Base-by-base conservation (phyloP, 768 basidiomycete species). In the Rhodotorula babjevae region DNA sequence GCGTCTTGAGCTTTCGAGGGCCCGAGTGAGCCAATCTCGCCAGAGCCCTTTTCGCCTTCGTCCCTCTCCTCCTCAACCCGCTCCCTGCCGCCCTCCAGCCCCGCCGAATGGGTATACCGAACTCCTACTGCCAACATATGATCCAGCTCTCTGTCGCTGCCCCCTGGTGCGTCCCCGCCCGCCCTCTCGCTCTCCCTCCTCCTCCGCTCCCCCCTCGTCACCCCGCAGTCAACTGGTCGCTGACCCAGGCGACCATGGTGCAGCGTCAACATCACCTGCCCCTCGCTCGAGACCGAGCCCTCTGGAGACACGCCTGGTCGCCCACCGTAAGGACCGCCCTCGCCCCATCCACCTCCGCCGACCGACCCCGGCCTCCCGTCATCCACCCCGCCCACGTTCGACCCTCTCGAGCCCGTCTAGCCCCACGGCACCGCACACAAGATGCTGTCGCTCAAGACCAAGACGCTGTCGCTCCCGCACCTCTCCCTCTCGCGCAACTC, bases 401-500 rank as follows among this genome's bases (percentile, higher is more conserved):
- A 14, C 44, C 44, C 18, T 14, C 44, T 11, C 5, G 8, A 46
- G 18, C 44, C 44, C 12, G 18, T 18, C 5, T 6, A 16, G 27
- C 6, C 10, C 2, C 15, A 15, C 18, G 5, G 0, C 49, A 18
- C 6, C n/a, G n/a, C n/a, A n/a, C n/a, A n/a, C n/a, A n/a, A n/a
- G 36, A 67, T 67, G 66, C 29, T 67, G 7, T 19, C 49, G 15
- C 66, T 67, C 66, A 67, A 67, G 65, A 44, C 46, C 15, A 67
- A 67, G 50, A 42, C 66, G 58, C 66, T 67, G 31, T 53, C 49
- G 27, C 25, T 61, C 44, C 66, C 68, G 16, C 63, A 68, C 69
- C 69, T 74, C 65, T 74, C 73, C 16, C 68, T 67, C 62, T 70
- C 68, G 5, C 67, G 65, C 47, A 63, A 49, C 52, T 36, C 47